Conservation (phyloP, 2,329 filamentous ascomycete species). For the Cercospora sesami region DNA sequence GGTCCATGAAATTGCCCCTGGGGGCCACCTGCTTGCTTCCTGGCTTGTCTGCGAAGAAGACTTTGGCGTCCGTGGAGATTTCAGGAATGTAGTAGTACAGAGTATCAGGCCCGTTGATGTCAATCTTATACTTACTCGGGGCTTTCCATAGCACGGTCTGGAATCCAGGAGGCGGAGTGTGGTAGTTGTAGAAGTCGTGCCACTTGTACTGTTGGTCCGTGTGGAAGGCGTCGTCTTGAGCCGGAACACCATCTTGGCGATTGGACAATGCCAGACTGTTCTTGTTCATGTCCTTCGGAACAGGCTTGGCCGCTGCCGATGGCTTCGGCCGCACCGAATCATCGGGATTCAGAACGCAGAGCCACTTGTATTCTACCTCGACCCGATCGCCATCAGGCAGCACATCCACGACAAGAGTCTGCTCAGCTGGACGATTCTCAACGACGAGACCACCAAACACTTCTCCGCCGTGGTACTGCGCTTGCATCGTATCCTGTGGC, state of each 20-base stretch:
- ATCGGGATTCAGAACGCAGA: conserved; percentile 69
- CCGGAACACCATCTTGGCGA: conserved; percentile 52
- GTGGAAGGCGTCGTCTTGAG: conserved; percentile 50
- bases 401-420: conserved; percentile 75
- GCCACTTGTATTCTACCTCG: conserved; percentile 83
- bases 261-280: conserved; percentile 49
- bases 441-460: conserved; percentile 88
- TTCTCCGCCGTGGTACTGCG: conserved; percentile 79
- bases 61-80: conserved; percentile 83
- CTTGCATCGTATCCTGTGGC: conserved; percentile 76
- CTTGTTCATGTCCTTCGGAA: conserved; percentile 58
- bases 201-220: conserved; percentile 50
- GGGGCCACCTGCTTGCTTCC: conserved; percentile 62
- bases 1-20: conserved; percentile 71
- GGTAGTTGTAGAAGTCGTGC: conserved; percentile 69
- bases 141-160: conserved; percentile 41
- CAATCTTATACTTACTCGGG: conserved; percentile 63
- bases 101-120: conserved; percentile 70
- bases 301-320: conserved; percentile 68
- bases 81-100: conserved; percentile 87
- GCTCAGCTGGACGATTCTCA: conserved; percentile 76
- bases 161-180: conserved; percentile 43
- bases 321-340: conserved; percentile 74
- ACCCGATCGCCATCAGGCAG: conserved; percentile 76
- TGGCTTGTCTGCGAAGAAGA: conserved; percentile 84